phyloP scores from a whole-genome alignment of 1,284 basidiomycete genomes.

The Neonothopanus nambi region DNA sequence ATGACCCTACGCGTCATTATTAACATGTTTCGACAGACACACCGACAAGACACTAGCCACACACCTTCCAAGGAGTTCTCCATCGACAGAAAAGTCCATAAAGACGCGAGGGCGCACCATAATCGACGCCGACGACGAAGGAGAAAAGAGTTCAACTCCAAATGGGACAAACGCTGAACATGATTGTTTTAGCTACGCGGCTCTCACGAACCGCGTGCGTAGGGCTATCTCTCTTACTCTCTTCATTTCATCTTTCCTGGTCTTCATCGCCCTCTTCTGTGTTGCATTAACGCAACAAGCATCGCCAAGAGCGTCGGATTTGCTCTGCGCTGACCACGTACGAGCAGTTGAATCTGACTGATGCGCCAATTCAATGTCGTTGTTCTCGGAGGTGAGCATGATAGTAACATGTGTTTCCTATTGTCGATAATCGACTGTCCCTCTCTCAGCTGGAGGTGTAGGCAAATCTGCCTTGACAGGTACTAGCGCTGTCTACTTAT shows the following conservation, averaged over 20 bases:
- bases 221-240: neutral
- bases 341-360: slow-evolving; percentile 17
- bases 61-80: slow-evolving; percentile 59
- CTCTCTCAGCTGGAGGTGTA: slow-evolving; percentile 68
- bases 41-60: slow-evolving; percentile 19
- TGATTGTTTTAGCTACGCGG: neutral
- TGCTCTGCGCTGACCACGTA: neutral
- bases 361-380: slow-evolving; percentile 76
- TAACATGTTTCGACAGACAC: too few relatives aligned
- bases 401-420: slow-evolving; percentile 10
- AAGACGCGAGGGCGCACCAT: slow-evolving; percentile 62
- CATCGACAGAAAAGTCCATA: slow-evolving; percentile 62
- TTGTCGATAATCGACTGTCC: slow-evolving; percentile 8
- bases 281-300: neutral
- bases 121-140: neutral
- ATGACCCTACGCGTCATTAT: slow-evolving; percentile 50
- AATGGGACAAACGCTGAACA: too few relatives aligned
- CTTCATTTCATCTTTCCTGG: neutral
- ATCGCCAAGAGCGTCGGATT: too few relatives aligned
- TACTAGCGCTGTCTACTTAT: slow-evolving; percentile 16
- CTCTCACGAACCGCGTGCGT: slow-evolving; percentile 11
- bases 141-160: neutral
- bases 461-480: slow-evolving; percentile 79
- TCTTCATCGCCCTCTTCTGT: neutral
- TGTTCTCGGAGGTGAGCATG: slow-evolving; percentile 68